Evolutionary conservation across 257 asterid genomes (phyloP), one percentile per base, ranked within the genome.

Genomic region (Rauvolfia tetraphylla): DNA sequence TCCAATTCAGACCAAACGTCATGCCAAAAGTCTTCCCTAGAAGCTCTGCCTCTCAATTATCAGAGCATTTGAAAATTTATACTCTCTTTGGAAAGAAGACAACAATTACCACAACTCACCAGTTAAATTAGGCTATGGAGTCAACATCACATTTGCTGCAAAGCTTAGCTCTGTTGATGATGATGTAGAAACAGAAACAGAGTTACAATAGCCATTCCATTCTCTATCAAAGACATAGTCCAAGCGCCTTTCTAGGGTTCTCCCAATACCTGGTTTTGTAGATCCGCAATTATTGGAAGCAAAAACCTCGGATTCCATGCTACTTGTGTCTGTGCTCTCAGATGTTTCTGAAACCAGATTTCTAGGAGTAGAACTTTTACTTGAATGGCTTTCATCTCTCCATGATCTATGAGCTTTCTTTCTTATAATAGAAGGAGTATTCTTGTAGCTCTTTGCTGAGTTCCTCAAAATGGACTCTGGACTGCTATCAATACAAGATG

Each of bases 341-440:
- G 86, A 68, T 44, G 82, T 68, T 57, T 61, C 70, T 13, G 76
- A 80, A 38, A 65, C 69, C 42, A 66, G 31, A 78, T 27, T n/a
- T 63, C 67, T 42, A 65, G 82, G 80, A 14, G 79, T 81, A 69
- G 78, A 68, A 58, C 72, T 53, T 54, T 76, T 71, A 53, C 81
- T 67, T 25, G 79, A 75, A 82, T 27, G 63, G 51, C 61, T 79
- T 18, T 77, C 81, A 79, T 78, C 67, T 29, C 66, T 82, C 9
- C 63, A 56, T 73, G 83, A 76, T 78, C 62, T 78, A 22, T 49
- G 59, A 68, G 59, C 27, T 76, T 65, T 89, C 91, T 74, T 89
- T 58, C 93, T 86, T 71, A 92, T 85, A 49, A 92, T 89, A 71
- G 96, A 90, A 51, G 97, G 97, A 57, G 88, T 90, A 68, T 87